Conservation (phyloP, 164 flowering plant species). For the Magnolia sinica region DNA sequence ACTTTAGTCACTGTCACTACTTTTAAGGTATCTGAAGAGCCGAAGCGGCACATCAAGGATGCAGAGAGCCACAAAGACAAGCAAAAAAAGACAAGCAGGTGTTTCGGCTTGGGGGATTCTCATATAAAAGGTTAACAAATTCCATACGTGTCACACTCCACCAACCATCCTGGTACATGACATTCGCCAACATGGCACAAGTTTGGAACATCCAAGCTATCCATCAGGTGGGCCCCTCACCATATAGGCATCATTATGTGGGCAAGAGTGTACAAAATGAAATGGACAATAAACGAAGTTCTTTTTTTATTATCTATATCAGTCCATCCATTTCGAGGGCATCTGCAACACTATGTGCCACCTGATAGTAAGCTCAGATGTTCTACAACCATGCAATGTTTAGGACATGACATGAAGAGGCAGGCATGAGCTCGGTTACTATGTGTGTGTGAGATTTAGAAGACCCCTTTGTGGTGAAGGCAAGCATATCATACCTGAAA, state of each 20-base stretch:
- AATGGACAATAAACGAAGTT: neutral
- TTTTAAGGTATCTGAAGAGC: too few relatives aligned
- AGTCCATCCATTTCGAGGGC: neutral
- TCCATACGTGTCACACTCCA: too few relatives aligned
- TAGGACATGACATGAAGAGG: neutral
- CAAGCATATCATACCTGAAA: slow-evolving; percentile 30
- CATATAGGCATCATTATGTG: neutral
- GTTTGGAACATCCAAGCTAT: too few relatives aligned
- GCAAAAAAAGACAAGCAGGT: too few relatives aligned
- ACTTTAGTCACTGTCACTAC: too few relatives aligned
- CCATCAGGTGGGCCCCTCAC: too few relatives aligned
- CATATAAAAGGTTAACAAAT: too few relatives aligned
- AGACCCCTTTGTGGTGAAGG: neutral
- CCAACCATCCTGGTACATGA: too few relatives aligned
- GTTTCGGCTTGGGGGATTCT: too few relatives aligned
- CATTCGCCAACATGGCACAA: neutral
- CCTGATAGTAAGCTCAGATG: neutral
- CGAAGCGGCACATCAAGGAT: too few relatives aligned
- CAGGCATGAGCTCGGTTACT: neutral
- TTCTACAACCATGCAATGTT: neutral
- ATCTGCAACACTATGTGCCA: neutral
- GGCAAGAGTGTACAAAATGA: neutral
- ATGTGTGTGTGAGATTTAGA: neutral
- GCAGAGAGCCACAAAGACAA: too few relatives aligned
- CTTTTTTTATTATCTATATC: neutral